Percentiles rank a stretch among this genome's conserved stretches.
phyloP scores from a whole-genome alignment of 108 stramenopile genomes.

The Aurantiochytrium sp. region DNA sequence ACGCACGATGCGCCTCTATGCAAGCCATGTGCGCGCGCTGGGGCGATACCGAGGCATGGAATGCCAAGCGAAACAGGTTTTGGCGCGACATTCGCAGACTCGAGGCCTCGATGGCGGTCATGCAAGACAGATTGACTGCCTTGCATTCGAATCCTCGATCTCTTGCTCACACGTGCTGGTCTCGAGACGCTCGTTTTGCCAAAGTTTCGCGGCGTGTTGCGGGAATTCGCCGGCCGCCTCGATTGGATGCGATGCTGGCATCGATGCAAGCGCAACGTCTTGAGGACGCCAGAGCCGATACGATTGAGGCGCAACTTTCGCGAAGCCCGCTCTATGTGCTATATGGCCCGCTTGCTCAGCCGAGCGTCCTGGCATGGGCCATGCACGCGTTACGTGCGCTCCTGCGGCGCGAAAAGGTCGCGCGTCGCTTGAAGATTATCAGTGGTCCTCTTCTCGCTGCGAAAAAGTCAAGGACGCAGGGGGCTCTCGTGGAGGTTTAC shows the following conservation, averaged over 20 bases:
- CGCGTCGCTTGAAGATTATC: not conserved
- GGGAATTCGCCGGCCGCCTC: not conserved
- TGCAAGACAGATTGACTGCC: not conserved
- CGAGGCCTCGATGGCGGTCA: not conserved
- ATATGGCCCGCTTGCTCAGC: not conserved
- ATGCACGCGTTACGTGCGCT: not conserved
- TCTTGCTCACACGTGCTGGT: not conserved
- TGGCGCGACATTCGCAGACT: not conserved
- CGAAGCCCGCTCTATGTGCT: not conserved
- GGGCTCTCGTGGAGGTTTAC: not conserved
- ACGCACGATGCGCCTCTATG: not conserved
- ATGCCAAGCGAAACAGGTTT: not conserved
- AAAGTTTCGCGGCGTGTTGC: not conserved
- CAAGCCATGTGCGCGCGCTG: not conserved
- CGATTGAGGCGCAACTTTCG: not conserved
- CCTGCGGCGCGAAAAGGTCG: not conserved
- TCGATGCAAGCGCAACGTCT: not conserved
- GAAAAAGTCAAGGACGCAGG: not conserved
- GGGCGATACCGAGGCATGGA: not conserved
- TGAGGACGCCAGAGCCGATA: not conserved
- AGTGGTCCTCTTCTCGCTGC: not conserved
- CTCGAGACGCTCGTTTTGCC: no score
- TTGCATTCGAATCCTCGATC: not conserved
- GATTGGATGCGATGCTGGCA: not conserved
- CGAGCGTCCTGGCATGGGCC: not conserved